Conservation (phyloP, 176 grass and related monocot genomes). For the Pontederia crassipes region DNA sequence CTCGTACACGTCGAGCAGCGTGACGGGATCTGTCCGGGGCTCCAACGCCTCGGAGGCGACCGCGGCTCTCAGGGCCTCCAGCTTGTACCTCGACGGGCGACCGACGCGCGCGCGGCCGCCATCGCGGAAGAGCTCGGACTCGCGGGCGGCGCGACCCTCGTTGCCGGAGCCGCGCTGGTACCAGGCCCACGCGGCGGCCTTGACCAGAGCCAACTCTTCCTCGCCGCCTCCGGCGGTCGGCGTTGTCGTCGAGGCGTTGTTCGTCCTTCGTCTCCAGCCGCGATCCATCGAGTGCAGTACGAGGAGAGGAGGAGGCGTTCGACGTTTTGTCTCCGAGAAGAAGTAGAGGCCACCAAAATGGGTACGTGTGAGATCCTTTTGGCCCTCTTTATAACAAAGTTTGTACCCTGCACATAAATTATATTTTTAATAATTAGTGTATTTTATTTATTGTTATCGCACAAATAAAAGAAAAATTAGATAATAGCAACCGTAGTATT, state of each 20-base stretch:
- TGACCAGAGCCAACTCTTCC: background rate
- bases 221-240: background rate
- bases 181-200: background rate
- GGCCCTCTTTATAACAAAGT: too few species aligned
- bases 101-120: background rate
- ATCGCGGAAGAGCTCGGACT: background rate
- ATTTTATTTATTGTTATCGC: too few species aligned
- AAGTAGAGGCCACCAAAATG: too few species aligned
- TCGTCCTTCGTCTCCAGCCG: background rate
- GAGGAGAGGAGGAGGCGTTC: background rate
- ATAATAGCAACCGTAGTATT: too few species aligned
- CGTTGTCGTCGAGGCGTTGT: background rate
- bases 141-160: background rate
- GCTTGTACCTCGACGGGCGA: background rate
- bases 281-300: background rate
- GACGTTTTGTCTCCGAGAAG: too few species aligned
- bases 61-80: background rate
- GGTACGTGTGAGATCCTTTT: too few species aligned
- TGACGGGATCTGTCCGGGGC: conserved; percentile 10
- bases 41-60: background rate
- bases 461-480: too few species aligned
- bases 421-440: too few species aligned
- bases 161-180: conserved; percentile 1
- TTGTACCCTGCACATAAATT: too few species aligned
- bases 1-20: conserved; percentile 79